Base-by-base conservation (phyloP, 495 filamentous ascomycete genomes). In the Annulohypoxylon moriforme region DNA sequence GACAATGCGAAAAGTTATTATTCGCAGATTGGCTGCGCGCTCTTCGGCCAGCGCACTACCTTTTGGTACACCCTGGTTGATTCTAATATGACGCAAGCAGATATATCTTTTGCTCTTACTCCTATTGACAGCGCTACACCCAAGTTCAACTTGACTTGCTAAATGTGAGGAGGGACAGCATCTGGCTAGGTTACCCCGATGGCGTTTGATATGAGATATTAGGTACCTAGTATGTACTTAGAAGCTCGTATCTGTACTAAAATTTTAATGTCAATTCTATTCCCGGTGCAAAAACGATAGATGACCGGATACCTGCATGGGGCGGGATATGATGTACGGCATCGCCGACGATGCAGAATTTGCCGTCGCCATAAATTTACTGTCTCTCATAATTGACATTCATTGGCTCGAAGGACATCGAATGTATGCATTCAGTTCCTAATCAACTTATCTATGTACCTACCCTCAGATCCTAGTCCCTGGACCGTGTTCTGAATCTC, bases 41-140 rank as follows among this genome's bases (percentile, higher is more conserved):
- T 91, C 25, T 88, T 92, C 70, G 88, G 85, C 56, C 82, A 85
- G 33, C 79, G 80, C 80, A 92, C 90, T 77, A 88, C 85, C 59
- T 93, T 84, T 79, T 93, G 86, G 85, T 92, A 89, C 81, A 88
- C 86, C 46, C 82, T 92, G 10, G 85, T 89, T 71, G 91, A 93
- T 71, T 84, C 83, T 46, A 79, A 79, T 60, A 80, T 79, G 27
- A 80, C 77, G 25, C 61, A 69, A 46, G 59, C 55, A 2, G 68
- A 72, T 20, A 60, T 75, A 24, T 75, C 71, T 5, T 77, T 77
- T 42, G 60, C 57, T 9, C 47, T 77, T 13, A 77, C 75, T 36
- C 83, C 81, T 38, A 76, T 78, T 52, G 76, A 84, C 60, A 80
- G 66, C 69, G 85, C 79, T 49, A 84, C 73, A 4, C 85, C 86